Evolutionary conservation across 2,329 filamentous ascomycete genomes (phyloP).

Genomic region (Neonectria magnoliae): DNA sequence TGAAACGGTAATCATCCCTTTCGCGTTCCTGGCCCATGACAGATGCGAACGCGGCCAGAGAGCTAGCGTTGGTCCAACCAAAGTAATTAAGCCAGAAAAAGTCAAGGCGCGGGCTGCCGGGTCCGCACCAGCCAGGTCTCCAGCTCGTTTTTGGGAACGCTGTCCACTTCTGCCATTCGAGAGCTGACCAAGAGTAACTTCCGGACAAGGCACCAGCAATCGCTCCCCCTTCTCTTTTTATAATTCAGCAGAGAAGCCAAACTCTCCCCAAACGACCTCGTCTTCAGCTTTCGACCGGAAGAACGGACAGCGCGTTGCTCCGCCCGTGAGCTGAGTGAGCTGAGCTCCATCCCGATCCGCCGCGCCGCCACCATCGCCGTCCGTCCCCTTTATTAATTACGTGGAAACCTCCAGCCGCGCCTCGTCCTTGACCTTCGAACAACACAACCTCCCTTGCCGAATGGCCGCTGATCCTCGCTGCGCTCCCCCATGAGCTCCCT

Average conservation of each 20-base stretch:
- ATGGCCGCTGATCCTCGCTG: slow-evolving; percentile 55
- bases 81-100: slow-evolving; percentile 19
- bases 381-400: slow-evolving; percentile 26
- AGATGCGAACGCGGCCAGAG: slow-evolving; percentile 6
- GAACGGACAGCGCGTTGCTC: slow-evolving; percentile 16
- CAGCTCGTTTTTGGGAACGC: slow-evolving; percentile 29
- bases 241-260: slow-evolving; percentile 13
- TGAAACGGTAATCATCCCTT: neutral
- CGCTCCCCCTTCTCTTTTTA: slow-evolving; percentile 13
- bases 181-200: slow-evolving; percentile 12
- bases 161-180: slow-evolving; percentile 30
- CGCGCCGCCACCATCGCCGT: slow-evolving; percentile 18
- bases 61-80: slow-evolving; percentile 3
- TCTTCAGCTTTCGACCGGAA: neutral
- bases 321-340: slow-evolving; percentile 22
- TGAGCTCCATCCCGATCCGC: slow-evolving; percentile 24
- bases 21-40: slow-evolving; percentile 6
- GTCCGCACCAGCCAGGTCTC: slow-evolving; percentile 16
- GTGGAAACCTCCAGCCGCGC: slow-evolving; percentile 8
- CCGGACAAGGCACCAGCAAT: slow-evolving; percentile 25
- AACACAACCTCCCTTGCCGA: slow-evolving; percentile 43
- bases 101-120: slow-evolving; percentile 13
- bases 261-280: neutral
- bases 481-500: slow-evolving; percentile 85
- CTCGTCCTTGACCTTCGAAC: slow-evolving; percentile 18